Base-by-base conservation (phyloP, 2,329 filamentous ascomycete genomes). In the Trichoderma brevicompactum region DNA sequence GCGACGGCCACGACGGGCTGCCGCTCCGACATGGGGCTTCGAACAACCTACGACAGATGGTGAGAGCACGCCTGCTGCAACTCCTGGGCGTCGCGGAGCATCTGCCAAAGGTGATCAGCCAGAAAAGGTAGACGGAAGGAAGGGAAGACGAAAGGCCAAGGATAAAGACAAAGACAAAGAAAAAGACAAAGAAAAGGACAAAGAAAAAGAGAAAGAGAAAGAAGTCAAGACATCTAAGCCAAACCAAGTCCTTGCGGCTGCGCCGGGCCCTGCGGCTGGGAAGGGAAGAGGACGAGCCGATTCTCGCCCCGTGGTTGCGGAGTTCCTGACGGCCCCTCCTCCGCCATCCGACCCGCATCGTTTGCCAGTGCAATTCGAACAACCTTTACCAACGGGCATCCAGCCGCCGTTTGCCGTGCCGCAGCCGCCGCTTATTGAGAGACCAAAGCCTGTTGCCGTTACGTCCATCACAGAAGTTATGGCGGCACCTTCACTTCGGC, bases 21-120 rank as follows among this genome's bases (percentile, higher is more conserved):
- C 86, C 17, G 91, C 91, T 10, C 91, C 91, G 3, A 91, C 88
- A 0, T 94, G 89, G 80, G 86, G 86, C 48, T 86, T 83, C 65
- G 89, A 92, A 71, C 89, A 76, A 71, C 81, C 73, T 64, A 77
- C 79, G 9, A 81, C 79, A 36, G 89, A 92, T 66, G 84, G 84
- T 15, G 90, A 92, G 70, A 81, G 79, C 49, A 86, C 86, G 2
- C 82, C 84, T 9, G 80, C 80, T 9, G 83, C 83, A n/a, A 89
- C 87, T 3, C 85, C 85, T 2, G 80, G 81, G 4, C 82, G 84
- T 28, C 81, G 85, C 65, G 83, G 80, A 65, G 79, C 71, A 15
- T 74, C 73, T 34, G 74, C 76, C 50, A 84, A 80, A 70, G 78
- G 77, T 53, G 79, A 84, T 32, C 73, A 73, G 53, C 69, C 75